Base-by-base conservation (phyloP, 2,329 filamentous ascomycete species). In the Uncinocarpus reesii region DNA sequence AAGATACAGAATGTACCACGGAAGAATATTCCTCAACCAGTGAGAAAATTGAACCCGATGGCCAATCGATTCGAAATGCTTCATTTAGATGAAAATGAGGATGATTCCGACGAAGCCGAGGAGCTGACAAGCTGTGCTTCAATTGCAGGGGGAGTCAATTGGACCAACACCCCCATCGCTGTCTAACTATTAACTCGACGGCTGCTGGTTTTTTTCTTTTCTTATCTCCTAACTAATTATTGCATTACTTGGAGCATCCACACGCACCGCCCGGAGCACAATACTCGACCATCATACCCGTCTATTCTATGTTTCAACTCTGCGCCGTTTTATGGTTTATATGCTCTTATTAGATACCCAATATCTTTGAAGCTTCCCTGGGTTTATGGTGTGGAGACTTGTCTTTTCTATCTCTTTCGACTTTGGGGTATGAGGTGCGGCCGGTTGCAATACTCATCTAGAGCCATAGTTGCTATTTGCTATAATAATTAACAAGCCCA, bases 51-150 rank as follows among this genome's bases (percentile, higher is more conserved):
- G 38, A 62, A 63, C 37, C 59, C 68, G 11, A 60, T 70, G 47
- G 60, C 70, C 47, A 86, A 86, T 58, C 76, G 80, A 4, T 85
- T 84, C 60, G 69, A 77, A 42, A 59, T 81, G 49, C 69, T 85
- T 8, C 70, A 72, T 36, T 57, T 78, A 11, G 74, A 77, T 42
- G 71, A 65, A 15, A 61, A 63, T 3, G 67, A 67, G 5, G 65
- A 68, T 4, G 64, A 67, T 1, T 56, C 56, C 15, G 60, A 65
- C n/a, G 57, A 62, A 8, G 53, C 45, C 8, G 52, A 55, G 34
- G 51, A 52, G 23, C 40, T 61, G 44, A 42, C 45, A 36, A 52
- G 49, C 36, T 48, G 40, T 28, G 41, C 23, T 13, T 45, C 55
- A 13, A 8, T 61, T 7, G 48, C 52, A 16, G 52, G 50, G 18